Conservation (phyloP, 1,284 basidiomycete species). For the Clitocybe nebularis region DNA sequence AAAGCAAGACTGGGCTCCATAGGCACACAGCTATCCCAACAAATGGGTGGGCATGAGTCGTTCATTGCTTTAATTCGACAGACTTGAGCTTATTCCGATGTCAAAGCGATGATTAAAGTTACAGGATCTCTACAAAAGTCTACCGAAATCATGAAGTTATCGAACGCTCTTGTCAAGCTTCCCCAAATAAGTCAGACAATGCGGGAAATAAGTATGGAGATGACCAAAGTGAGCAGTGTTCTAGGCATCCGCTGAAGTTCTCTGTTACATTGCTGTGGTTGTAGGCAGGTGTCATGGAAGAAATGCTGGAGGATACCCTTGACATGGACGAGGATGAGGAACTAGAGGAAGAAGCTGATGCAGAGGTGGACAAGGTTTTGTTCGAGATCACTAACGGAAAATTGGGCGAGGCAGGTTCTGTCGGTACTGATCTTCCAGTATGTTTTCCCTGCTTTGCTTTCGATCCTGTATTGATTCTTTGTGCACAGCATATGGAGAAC, state of each 20-base stretch:
- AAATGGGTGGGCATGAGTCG: constrained; percentile 68
- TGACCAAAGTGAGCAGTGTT: constrained; percentile 78
- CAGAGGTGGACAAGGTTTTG: constrained; percentile 95
- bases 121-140: constrained; percentile 96
- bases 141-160: constrained; percentile 98
- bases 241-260: constrained; percentile 8
- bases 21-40: constrained; percentile 86
- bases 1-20: constrained; percentile 95
- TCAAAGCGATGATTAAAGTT: constrained; percentile 91
- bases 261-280: constrained; percentile 3
- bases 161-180: constrained; percentile 87
- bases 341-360: constrained; percentile 94
- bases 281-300: constrained; percentile 90
- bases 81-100: constrained; percentile 6
- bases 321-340: constrained; percentile 92
- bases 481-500: constrained; percentile 47
- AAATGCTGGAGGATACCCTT: constrained; percentile 88
- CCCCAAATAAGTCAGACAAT: constrained; percentile 92
- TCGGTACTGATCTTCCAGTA: constrained; percentile 77
- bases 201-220: constrained; percentile 98
- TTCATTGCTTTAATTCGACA: constrained; percentile 1
- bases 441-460: constrained; percentile 27
- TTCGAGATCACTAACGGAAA: constrained; percentile 97
- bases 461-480: constrained; percentile 1
- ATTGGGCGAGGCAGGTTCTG: constrained; percentile 78